Percentiles rank a stretch among this genome's conserved stretches.
phyloP scores from a whole-genome alignment of 140 eudicot genomes.

The Cichorium intybus region DNA sequence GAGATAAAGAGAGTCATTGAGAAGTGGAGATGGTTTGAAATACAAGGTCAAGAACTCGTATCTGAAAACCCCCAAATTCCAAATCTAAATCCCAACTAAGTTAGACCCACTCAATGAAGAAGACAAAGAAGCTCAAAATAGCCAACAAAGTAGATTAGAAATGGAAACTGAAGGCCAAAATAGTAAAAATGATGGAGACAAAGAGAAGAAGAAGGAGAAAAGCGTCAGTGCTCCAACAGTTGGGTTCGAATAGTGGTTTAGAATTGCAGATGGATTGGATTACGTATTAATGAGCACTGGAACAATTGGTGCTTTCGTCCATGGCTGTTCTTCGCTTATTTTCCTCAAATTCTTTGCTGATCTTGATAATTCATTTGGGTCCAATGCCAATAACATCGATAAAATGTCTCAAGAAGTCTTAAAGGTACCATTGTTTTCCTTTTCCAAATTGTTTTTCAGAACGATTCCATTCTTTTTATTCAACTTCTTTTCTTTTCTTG shows the following conservation, averaged over 20 bases:
- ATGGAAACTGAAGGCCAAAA: too few relatives aligned
- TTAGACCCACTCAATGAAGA: slow-evolving; percentile 24
- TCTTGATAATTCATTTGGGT: slow-evolving; percentile 92
- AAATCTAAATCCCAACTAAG: slow-evolving; percentile 22
- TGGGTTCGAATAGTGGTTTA: slow-evolving; percentile 63
- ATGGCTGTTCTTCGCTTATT: slow-evolving; percentile 83
- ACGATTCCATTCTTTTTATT: slow-evolving; percentile 19
- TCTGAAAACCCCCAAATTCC: slow-evolving; percentile 26
- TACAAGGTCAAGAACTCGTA: slow-evolving; percentile 67
- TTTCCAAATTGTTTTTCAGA: not conserved
- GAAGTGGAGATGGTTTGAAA: slow-evolving; percentile 86
- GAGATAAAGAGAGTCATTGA: slow-evolving; percentile 52
- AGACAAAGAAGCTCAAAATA: too few relatives aligned
- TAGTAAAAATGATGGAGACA: too few relatives aligned
- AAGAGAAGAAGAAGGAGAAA: too few relatives aligned
- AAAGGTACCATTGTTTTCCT: slow-evolving; percentile 24
- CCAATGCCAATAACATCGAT: slow-evolving; percentile 69
- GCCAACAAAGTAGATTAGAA: too few relatives aligned
- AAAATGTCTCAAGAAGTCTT: too few relatives aligned
- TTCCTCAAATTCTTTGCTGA: slow-evolving; percentile 91
- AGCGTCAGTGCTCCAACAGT: too few relatives aligned
- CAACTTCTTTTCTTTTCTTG: slow-evolving; percentile 21
- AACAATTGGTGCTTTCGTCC: too few relatives aligned
- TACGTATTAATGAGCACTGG: slow-evolving; percentile 69
- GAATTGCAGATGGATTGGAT: slow-evolving; percentile 81